Percentiles rank a stretch among this genome's conserved stretches.
Conservation (phyloP, 1,139 yeast genomes). For the Scheffersomyces segobiensis region DNA sequence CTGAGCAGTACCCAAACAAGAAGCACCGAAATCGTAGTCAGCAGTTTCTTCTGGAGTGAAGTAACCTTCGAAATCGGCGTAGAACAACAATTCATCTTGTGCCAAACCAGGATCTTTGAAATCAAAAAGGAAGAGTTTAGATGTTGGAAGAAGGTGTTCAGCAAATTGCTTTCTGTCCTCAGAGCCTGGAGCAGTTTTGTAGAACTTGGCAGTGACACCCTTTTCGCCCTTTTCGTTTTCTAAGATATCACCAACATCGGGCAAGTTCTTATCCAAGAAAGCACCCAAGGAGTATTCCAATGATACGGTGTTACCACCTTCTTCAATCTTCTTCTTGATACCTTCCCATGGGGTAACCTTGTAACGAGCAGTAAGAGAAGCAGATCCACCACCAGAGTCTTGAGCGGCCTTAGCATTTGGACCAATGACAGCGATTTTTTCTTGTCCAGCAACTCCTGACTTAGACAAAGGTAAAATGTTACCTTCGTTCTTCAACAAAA, state of each 20-base stretch:
- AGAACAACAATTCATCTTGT: constrained; percentile 30
- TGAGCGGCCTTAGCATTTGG: constrained; percentile 47
- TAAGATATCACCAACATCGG: constrained; percentile 26
- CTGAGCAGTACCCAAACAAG: constrained; percentile 54
- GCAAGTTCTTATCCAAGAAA: constrained; percentile 28
- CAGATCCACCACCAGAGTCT: constrained; percentile 56
- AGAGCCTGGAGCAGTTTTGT: constrained; percentile 33
- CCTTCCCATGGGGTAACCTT: constrained; percentile 48
- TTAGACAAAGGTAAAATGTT: constrained; percentile 41
- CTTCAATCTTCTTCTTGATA: constrained; percentile 18
- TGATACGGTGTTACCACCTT: constrained; percentile 13
- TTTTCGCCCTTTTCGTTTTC: constrained; percentile 30
- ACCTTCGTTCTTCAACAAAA: constrained; percentile 52
- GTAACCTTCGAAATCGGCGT: constrained; percentile 45
- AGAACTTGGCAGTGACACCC: constrained; percentile 42
- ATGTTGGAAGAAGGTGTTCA: constrained; percentile 26
- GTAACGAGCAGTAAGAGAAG: constrained; percentile 47
- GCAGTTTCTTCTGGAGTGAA: constrained; percentile 49
- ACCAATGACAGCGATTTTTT: constrained; percentile 49
- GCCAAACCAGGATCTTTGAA: constrained; percentile 34
- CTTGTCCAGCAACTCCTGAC: constrained; percentile 19
- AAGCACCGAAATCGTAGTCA: constrained; percentile 50
- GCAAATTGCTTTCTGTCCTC: constrained; percentile 39
- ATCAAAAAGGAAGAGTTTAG: constrained; percentile 49
- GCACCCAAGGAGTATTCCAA: constrained; percentile 32